Conservation (phyloP, 352 stramenopile species). For the Phytophthora pinifolia region DNA sequence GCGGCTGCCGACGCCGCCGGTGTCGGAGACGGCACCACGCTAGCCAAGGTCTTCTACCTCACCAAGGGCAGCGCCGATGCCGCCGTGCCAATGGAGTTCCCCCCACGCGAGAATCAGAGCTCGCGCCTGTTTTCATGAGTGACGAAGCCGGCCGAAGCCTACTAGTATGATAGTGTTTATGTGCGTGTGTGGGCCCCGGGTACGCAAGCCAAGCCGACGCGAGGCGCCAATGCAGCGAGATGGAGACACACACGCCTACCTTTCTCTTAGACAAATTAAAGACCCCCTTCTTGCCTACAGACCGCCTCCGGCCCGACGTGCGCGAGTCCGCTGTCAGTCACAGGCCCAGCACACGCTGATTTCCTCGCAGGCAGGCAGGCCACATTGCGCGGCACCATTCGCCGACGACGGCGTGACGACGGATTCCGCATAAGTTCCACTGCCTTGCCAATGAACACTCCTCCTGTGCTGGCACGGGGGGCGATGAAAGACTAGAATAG, state of each 20-base stretch:
- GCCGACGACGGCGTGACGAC: neutral
- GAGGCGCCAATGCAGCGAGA: constrained; percentile 1
- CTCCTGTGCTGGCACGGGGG: too few species aligned
- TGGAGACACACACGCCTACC: neutral
- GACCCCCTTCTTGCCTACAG: constrained; percentile 1
- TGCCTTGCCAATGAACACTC: neutral
- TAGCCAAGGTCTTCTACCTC: constrained; percentile 42
- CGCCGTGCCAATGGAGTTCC: constrained; percentile 43
- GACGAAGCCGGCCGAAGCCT: neutral
- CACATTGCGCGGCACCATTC: constrained; percentile 4
- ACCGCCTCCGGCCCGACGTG: too few species aligned
- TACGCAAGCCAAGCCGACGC: constrained; percentile 1
- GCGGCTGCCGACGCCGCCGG: constrained; percentile 24
- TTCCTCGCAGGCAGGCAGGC: constrained; percentile 7
- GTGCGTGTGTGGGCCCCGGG: constrained; percentile 13
- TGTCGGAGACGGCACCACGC: constrained; percentile 18
- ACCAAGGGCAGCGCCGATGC: constrained; percentile 28
- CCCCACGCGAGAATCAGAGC: constrained; percentile 34
- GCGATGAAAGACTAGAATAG: too few species aligned
- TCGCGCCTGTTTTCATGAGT: constrained; percentile 36
- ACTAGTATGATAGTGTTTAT: constrained; percentile 33
- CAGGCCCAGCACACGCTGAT: too few species aligned
- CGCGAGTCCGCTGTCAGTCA: neutral
- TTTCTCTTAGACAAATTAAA: constrained; percentile 20
- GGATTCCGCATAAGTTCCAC: constrained; percentile 6